Evolutionary conservation across 371 early-diverging fungal species (phyloP).

Genomic region (Sporodiniella umbellata): DNA sequence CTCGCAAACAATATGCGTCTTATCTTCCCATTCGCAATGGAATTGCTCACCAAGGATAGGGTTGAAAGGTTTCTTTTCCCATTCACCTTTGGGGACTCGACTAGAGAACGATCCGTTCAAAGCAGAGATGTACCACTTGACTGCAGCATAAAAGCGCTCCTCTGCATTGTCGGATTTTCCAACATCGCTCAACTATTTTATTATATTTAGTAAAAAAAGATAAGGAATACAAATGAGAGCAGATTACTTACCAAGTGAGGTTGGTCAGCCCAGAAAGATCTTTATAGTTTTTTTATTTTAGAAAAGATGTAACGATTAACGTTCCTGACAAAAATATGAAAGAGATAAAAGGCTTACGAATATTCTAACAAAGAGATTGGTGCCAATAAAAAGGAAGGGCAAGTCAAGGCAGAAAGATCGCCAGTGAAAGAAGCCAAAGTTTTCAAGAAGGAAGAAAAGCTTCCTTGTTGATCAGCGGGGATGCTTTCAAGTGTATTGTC

Average conservation of each 20-base stretch:
- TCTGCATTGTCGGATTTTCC: constrained; percentile 54
- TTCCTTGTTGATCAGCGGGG: constrained; percentile 65
- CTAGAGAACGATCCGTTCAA: constrained; percentile 70
- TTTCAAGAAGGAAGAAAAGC: constrained; percentile 70
- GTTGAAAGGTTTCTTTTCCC: constrained; percentile 86
- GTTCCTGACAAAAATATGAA: too few species aligned
- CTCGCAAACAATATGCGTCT: constrained; percentile 65
- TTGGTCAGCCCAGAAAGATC: constrained; percentile 48
- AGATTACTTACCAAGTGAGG: constrained; percentile 43
- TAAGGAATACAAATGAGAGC: not conserved
- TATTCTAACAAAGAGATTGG: constrained; percentile 78
- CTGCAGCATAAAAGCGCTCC: constrained; percentile 70
- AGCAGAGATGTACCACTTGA: constrained; percentile 77
- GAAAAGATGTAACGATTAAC: too few species aligned
- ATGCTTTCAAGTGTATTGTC: constrained; percentile 51
- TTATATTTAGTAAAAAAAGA: not conserved
- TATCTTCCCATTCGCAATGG: constrained; percentile 67
- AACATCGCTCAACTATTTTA: constrained; percentile 46
- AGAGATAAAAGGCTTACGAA: constrained; percentile 61
- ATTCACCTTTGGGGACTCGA: constrained; percentile 67
- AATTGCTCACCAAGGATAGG: constrained; percentile 87
- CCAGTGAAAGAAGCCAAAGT: constrained; percentile 77
- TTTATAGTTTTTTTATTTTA: constrained; percentile 3
- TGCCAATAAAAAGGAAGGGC: constrained; percentile 74
- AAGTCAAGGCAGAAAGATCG: constrained; percentile 74